phyloP scores from a whole-genome alignment of 371 early-diverging fungal genomes.

The Mortierella sp. region DNA sequence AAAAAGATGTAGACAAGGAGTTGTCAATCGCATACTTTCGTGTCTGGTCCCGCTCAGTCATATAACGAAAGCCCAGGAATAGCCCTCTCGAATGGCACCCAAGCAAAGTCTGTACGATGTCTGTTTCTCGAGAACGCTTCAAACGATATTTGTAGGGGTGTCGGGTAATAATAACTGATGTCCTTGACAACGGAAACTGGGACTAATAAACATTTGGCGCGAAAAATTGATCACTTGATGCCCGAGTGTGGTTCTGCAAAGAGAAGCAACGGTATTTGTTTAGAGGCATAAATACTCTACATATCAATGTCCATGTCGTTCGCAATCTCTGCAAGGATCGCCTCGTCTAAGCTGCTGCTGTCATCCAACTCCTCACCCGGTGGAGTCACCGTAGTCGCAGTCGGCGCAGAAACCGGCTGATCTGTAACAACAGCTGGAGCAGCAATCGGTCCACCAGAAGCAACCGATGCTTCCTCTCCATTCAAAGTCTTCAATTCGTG shows the following conservation, averaged over 20 bases:
- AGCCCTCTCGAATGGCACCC: too few relatives aligned
- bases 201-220: background rate
- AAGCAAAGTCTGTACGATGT: too few relatives aligned
- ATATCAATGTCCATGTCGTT: slow-evolving; percentile 38
- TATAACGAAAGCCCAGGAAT: too few relatives aligned
- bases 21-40: too few relatives aligned
- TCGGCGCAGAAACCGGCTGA: background rate
- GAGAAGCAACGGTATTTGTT: background rate
- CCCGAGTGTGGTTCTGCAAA: too few relatives aligned
- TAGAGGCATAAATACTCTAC: background rate
- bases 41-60: too few relatives aligned
- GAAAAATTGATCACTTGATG: background rate
- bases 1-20: too few relatives aligned
- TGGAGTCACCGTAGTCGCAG: background rate
- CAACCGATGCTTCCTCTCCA: background rate
- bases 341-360: slow-evolving; percentile 20
- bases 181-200: too few relatives aligned
- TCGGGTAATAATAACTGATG: too few relatives aligned
- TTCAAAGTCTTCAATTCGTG: slow-evolving; percentile 61
- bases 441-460: too few relatives aligned
- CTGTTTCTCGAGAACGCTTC: too few relatives aligned
- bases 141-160: too few relatives aligned
- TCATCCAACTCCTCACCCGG: background rate
- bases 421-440: background rate
- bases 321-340: slow-evolving; percentile 21